Conservation (phyloP, 2,329 filamentous ascomycete species). For the Colletotrichum truncatum region DNA sequence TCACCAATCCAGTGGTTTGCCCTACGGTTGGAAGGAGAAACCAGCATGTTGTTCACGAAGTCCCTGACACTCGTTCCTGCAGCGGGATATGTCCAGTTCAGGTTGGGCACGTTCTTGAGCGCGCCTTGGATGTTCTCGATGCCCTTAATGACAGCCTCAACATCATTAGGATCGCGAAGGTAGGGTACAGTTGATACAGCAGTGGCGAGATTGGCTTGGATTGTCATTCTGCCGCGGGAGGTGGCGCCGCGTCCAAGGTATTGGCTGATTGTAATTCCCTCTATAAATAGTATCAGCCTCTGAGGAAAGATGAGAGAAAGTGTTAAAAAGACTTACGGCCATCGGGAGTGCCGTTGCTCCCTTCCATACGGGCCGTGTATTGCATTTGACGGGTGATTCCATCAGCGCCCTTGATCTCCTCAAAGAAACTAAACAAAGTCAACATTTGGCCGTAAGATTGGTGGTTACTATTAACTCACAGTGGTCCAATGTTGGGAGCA, state of each 20-base stretch:
- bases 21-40: slow-evolving; percentile 50
- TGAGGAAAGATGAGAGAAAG: rapidly evolving
- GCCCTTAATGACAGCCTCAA: slow-evolving; percentile 69
- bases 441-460: background rate
- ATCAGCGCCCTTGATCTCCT: slow-evolving; percentile 65
- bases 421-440: slow-evolving; percentile 52
- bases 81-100: slow-evolving; percentile 66
- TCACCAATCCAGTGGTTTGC: slow-evolving; percentile 61
- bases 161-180: slow-evolving; percentile 66
- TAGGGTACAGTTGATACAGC: slow-evolving; percentile 68
- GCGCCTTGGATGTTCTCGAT: slow-evolving; percentile 68
- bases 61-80: slow-evolving; percentile 60
- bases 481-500: slow-evolving; percentile 71
- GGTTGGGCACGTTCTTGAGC: slow-evolving; percentile 60
- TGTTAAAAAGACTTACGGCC: slow-evolving; percentile 37
- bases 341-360: slow-evolving; percentile 50
- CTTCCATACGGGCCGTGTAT: slow-evolving; percentile 73
- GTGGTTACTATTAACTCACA: slow-evolving; percentile 43
- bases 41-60: slow-evolving; percentile 61
- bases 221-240: slow-evolving; percentile 70
- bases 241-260: slow-evolving; percentile 72
- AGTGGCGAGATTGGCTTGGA: slow-evolving; percentile 66
- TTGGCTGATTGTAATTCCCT: slow-evolving; percentile 62
- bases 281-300: slow-evolving; percentile 36
- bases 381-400: slow-evolving; percentile 71